Evolutionary conservation across 1,139 yeast species (phyloP), one percentile per base, ranked within the genome.

Genomic region (Nakaseomyces delphensis): DNA sequence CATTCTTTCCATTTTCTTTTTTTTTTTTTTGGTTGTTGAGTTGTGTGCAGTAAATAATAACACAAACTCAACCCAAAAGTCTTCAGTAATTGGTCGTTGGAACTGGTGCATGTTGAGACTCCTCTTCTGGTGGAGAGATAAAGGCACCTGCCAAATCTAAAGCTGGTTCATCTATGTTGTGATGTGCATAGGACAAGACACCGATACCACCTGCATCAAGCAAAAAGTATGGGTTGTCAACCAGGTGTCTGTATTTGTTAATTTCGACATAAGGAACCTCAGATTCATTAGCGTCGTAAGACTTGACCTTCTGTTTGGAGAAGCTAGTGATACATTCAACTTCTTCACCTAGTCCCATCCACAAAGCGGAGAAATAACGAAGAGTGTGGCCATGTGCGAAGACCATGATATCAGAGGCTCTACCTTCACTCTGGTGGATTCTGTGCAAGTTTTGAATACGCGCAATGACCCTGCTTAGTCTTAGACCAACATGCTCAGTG

Each of bases 141-240:
- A 85, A 86, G 0, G 95, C 91, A 43, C 89, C 89, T 2, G 86
- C 84, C 45, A 89, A 70, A 43, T 71, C 76, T 46, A 89, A 63
- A 0, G 96, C 95, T 2, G 96, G 96, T 64, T 89, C 96, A 32
- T 80, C 73, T 46, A 84, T 72, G 59, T 74, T 79, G 59, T 82
- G 78, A 60, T 89, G 97, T 56, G 85, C 94, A 62, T 89, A 89
- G 54, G 93, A 79, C 59, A 89, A 70, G 2, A 86, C 95, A 45
- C 96, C 96, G 27, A 86, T 86, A 39, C 96, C 96, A 51, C 96
- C 96, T 23, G 97, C 95, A 60, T 89, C 96, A 54, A 89, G 69
- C 64, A 89, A 69, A 59, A 86, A 78, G 49, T 79, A 77, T 2
- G 96, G 96, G 60, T 87, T 85, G 42, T 63, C 66, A 19, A 52